Evolutionary conservation across 2,329 filamentous ascomycete species (phyloP).

Genomic region (Calonectria ilicicola): DNA sequence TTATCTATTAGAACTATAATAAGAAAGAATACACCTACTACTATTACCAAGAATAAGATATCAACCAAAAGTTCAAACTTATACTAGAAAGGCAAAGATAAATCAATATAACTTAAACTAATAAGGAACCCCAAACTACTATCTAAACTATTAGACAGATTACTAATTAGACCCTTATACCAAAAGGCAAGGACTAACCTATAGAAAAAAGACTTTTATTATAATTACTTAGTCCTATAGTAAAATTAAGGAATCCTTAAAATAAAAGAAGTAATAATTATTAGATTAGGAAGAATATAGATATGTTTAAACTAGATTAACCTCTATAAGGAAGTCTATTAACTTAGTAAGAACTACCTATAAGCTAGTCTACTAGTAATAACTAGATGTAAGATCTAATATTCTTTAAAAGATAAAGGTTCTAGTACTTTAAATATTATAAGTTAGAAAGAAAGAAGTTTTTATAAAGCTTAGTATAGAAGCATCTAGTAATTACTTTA

Average conservation of each 20-base stretch:
- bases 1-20: neutral
- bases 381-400: neutral
- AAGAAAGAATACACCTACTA: neutral
- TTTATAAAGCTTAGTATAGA: no score
- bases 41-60: neutral
- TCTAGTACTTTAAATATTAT: no score
- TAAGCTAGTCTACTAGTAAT: neutral
- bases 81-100: neutral
- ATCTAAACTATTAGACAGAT: no score
- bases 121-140: neutral
- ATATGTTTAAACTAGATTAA: no score
- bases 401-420: no score
- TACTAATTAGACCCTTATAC: neutral
- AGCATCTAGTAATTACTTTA: neutral
- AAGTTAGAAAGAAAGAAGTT: no score
- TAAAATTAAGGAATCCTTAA: neutral
- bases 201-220: neutral
- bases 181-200: neutral
- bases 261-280: neutral
- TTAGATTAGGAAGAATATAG: neutral
- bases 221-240: neutral
- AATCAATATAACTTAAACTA: neutral
- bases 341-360: neutral
- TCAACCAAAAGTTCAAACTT: neutral
- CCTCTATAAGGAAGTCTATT: neutral